Evolutionary conservation across 177 flowering plant genomes (phyloP), one percentile per base, ranked within the genome.

Genomic region (Vitis hybrid): DNA sequence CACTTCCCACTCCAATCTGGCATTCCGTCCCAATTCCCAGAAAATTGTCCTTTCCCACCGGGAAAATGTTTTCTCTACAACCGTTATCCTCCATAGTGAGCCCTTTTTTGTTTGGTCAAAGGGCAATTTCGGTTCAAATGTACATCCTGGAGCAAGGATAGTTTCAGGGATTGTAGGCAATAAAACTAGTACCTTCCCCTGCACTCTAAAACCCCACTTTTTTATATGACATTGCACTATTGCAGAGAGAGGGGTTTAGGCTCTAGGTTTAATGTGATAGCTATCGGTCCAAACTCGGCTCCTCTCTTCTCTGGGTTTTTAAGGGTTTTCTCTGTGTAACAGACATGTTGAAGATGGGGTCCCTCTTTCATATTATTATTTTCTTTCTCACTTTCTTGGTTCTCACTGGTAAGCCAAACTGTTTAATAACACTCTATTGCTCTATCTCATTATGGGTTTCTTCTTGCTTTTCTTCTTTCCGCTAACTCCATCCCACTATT

Each of bases 321-420:
- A 11, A 18, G 24, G 30, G 18, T 24, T 58, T 18, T 50, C 49
- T 49, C 56, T 62, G 9, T 48, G 14, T 30, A n/a, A 11, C 59
- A 46, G n/a, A 48, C 60, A 69, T 75, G 78, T 60, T 71, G 81
- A 78, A 78, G 73, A 75, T 70, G 76, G 69, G 32, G 67, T 73
- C 32, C 56, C 64, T 77, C 56, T 46, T 67, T 11, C 65, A 50
- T 27, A 19, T 83, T 19, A 65, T 62, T 27, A 19, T 83, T 19
- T 67, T 62, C 60, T 68, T 73, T 55, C 68, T 80, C 67, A 64
- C 11, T 70, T 52, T 75, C 48, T 62, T 74, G 61, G 79, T 75
- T 77, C 68, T 78, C 69, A 74, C 82, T 62, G 77, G 87, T 84
- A 83, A 75, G 76, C 21, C 15, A 49, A 51, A 15, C 6, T 11